phyloP scores from a whole-genome alignment of 83 land plant species.

The Larix sibirica region DNA sequence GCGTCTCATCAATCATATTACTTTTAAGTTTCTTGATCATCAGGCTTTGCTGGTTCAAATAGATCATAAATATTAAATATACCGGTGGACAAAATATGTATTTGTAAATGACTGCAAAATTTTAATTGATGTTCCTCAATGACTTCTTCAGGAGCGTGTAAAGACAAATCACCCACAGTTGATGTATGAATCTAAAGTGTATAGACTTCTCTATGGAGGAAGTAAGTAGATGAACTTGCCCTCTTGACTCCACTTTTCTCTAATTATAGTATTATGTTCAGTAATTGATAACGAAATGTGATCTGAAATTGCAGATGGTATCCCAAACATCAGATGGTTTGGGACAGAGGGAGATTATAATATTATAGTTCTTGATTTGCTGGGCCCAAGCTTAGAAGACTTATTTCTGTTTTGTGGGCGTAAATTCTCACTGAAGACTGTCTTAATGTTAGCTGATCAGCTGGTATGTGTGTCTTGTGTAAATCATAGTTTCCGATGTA shows the following conservation, averaged over 20 bases:
- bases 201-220: conserved; percentile 69
- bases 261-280: neutral
- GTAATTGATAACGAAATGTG: neutral
- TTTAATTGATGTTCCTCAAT: conserved; percentile 7
- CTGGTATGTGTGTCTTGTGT: conserved; percentile 46
- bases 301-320: conserved; percentile 51
- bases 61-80: too few relatives aligned
- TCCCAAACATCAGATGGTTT: conserved; percentile 71
- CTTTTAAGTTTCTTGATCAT: neutral
- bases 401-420: conserved; percentile 80
- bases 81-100: too few relatives aligned
- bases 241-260: neutral
- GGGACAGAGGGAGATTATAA: conserved; percentile 82
- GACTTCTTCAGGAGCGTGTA: conserved; percentile 55
- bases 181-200: conserved; percentile 80
- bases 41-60: neutral
- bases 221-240: conserved; percentile 39
- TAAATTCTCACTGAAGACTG: conserved; percentile 79
- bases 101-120: too few relatives aligned
- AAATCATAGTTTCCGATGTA: neutral
- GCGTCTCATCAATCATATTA: neutral
- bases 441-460: conserved; percentile 85
- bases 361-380: conserved; percentile 71
- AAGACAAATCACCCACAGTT: conserved; percentile 81
- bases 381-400: conserved; percentile 87